Evolutionary conservation across 768 basidiomycete species (phyloP).

Genomic region (Russula ochroleuca): DNA sequence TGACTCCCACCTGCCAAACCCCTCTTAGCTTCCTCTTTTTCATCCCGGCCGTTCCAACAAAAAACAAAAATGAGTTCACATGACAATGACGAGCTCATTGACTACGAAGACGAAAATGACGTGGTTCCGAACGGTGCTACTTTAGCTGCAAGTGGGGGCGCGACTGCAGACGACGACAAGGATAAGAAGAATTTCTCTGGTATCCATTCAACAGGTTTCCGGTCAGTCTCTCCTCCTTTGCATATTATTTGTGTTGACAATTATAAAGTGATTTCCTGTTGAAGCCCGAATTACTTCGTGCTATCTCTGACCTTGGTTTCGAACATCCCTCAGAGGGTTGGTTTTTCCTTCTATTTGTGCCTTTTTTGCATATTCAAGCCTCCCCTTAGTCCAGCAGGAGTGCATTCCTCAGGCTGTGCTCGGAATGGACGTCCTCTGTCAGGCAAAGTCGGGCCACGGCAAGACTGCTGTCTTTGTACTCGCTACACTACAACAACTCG

Average conservation of each 20-base stretch:
- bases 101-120: conserved; percentile 91
- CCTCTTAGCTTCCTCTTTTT: conserved; percentile 35
- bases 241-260: conserved; percentile 18
- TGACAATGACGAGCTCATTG: conserved; percentile 90
- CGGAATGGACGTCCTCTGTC: conserved; percentile 99
- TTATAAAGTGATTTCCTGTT: conserved; percentile 84
- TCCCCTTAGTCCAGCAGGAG: conserved; percentile 87
- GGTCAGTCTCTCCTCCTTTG: conserved; percentile 47
- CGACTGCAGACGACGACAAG: conserved; percentile 55
- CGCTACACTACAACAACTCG: conserved; percentile 95
- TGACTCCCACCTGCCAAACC: conserved; percentile 27
- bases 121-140: conserved; percentile 59
- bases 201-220: conserved; percentile 99
- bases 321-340: conserved; percentile 99
- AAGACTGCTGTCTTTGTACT: conserved; percentile 99
- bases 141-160: conserved; percentile 43
- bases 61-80: conserved; percentile 59
- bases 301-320: conserved; percentile 98
- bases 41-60: conserved; percentile 32
- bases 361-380: conserved; percentile 1
- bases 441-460: conserved; percentile 97
- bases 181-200: conserved; percentile 99
- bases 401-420: conserved; percentile 99
- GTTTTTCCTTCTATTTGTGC: conserved; percentile 19
- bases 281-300: conserved; percentile 94